These are phyloP conservation scores for Microbotryomycetes sp. DNA, from an alignment of 1,284 basidiomycete genomes.

Conservation along the genomic window DNA sequence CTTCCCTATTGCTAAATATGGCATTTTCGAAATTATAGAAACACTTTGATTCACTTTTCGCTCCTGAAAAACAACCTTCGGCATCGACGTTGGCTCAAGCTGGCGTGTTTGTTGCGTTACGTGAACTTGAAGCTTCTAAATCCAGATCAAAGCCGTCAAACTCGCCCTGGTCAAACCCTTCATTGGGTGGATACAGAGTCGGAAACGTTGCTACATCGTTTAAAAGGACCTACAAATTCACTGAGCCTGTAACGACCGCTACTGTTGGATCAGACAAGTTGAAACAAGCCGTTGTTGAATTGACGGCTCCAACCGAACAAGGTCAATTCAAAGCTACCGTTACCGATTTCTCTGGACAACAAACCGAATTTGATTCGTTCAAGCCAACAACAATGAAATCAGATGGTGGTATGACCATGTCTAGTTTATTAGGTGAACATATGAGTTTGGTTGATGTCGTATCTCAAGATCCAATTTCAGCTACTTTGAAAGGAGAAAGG, in stretches of 20 bases:
- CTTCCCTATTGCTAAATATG: conserved; percentile 26
- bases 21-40: conserved; percentile 49
- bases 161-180: conserved; percentile 17
- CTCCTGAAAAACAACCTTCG: conserved; percentile 53
- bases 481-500: conserved; percentile 1
- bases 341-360: conserved; percentile 4
- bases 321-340: conserved; percentile 13
- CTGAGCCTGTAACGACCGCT: background rate
- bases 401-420: background rate
- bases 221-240: conserved; percentile 3
- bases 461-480: conserved; percentile 1
- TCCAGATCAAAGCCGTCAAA: conserved; percentile 5
- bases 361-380: background rate
- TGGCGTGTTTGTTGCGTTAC: conserved; percentile 64
- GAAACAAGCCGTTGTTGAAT: background rate
- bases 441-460: conserved; percentile 23
- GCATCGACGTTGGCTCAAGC: conserved; percentile 66
- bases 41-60: conserved; percentile 70
- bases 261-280: background rate
- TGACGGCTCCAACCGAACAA: background rate
- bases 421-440: conserved; percentile 3
- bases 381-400: background rate
- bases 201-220: conserved; percentile 2
- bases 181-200: conserved; percentile 25
- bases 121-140: conserved; percentile 46